Conservation (phyloP, 768 basidiomycete genomes). For the Kondoa malvinella region DNA sequence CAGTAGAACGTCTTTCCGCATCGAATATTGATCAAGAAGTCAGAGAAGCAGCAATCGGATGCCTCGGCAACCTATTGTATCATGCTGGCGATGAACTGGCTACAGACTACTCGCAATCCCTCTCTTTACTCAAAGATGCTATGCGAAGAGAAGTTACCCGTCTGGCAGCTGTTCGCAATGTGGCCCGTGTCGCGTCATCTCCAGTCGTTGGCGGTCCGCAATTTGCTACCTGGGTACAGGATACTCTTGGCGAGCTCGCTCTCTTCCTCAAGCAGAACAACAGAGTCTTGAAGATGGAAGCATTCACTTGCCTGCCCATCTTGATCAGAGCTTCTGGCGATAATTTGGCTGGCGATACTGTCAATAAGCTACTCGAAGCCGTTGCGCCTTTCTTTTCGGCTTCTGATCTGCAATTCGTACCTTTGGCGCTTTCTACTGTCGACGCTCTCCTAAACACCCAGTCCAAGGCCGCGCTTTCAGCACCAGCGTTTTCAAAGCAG, state of each 20-base stretch:
- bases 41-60: slow-evolving; percentile 59
- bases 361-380: slow-evolving; percentile 49
- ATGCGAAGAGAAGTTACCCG: slow-evolving; percentile 33
- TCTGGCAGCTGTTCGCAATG: slow-evolving; percentile 46
- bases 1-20: slow-evolving; percentile 49
- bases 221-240: slow-evolving; percentile 51
- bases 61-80: slow-evolving; percentile 71
- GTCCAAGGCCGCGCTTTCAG: slow-evolving; percentile 18
- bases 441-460: slow-evolving; percentile 42
- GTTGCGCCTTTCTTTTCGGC: slow-evolving; percentile 59
- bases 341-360: slow-evolving; percentile 35
- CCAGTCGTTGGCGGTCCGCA: background rate
- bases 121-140: slow-evolving; percentile 24
- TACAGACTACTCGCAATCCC: slow-evolving; percentile 14
- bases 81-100: slow-evolving; percentile 48
- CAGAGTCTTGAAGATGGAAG: slow-evolving; percentile 55
- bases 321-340: slow-evolving; percentile 46
- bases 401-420: slow-evolving; percentile 58
- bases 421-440: slow-evolving; percentile 38
- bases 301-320: slow-evolving; percentile 59
- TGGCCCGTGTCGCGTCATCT: slow-evolving; percentile 42
- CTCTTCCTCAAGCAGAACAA: slow-evolving; percentile 61
- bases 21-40: slow-evolving; percentile 87
- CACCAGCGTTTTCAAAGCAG: slow-evolving; percentile 24
- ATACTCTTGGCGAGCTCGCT: slow-evolving; percentile 59